phyloP scores from a whole-genome alignment of 2,329 filamentous ascomycete genomes.

The Daldinia sp. region DNA sequence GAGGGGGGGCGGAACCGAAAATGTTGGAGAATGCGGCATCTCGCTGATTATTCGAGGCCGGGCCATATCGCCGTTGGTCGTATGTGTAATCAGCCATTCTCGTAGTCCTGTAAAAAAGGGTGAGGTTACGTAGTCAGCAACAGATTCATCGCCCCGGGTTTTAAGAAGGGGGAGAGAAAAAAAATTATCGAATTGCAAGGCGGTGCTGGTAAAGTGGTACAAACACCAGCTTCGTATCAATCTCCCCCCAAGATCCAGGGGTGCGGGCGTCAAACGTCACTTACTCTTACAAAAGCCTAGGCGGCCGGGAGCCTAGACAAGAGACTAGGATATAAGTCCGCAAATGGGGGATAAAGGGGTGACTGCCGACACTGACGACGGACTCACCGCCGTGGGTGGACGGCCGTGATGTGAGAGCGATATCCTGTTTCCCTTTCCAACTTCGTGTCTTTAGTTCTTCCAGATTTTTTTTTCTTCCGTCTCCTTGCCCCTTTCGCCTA shows the following conservation, averaged over 20 bases:
- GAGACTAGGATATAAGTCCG: slow-evolving; percentile 44
- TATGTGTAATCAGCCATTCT: slow-evolving; percentile 71
- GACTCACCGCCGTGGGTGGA: slow-evolving; percentile 43
- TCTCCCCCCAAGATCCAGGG: slow-evolving; percentile 22
- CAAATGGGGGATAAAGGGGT: slow-evolving; percentile 39
- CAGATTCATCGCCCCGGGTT: slow-evolving; percentile 20
- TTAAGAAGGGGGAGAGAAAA: slow-evolving; percentile 31
- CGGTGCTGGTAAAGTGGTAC: slow-evolving; percentile 33
- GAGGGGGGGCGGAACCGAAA: slow-evolving; percentile 87
- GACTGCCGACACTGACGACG: slow-evolving; percentile 43
- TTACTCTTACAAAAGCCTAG: slow-evolving; percentile 52
- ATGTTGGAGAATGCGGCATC: slow-evolving; percentile 97
- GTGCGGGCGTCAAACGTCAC: slow-evolving; percentile 30
- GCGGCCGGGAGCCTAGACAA: slow-evolving; percentile 53
- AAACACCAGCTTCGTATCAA: slow-evolving; percentile 39
- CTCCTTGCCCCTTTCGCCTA: slow-evolving; percentile 35
- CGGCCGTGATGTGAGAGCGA: slow-evolving; percentile 39
- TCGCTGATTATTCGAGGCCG: slow-evolving; percentile 73
- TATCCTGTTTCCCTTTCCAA: slow-evolving; percentile 28
- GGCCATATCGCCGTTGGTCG: slow-evolving; percentile 66
- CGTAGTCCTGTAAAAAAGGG: slow-evolving; percentile 55
- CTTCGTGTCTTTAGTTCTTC: slow-evolving; percentile 37
- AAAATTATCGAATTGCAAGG: slow-evolving; percentile 25
- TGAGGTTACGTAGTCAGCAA: slow-evolving; percentile 43
- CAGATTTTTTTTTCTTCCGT: slow-evolving; percentile 27